Evolutionary conservation across 179 eudicot species (phyloP).

Genomic region (Silene coronaria): DNA sequence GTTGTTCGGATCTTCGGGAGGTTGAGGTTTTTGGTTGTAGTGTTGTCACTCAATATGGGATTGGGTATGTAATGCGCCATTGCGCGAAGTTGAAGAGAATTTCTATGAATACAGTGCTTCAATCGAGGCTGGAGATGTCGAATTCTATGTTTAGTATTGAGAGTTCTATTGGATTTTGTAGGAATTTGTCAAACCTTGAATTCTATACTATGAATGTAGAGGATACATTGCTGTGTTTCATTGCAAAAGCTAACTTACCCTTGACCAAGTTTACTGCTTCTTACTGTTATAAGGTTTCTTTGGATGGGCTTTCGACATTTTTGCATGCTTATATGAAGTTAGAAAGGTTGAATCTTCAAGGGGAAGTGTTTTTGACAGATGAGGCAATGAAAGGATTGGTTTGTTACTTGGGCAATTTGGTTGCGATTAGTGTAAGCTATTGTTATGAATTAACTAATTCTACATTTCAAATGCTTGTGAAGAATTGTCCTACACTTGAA

Average conservation of each 20-base stretch:
- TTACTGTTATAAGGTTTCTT: not conserved
- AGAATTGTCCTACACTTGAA: not conserved
- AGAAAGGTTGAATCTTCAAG: not conserved
- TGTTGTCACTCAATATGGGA: not conserved
- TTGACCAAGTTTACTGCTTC: conserved; percentile 1
- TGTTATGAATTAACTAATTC: not conserved
- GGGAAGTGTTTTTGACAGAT: not conserved
- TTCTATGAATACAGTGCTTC: not conserved
- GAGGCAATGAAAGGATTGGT: not conserved
- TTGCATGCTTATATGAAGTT: not conserved
- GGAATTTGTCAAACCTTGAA: conserved; percentile 7
- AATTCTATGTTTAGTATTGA: not conserved
- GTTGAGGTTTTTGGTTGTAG: not conserved
- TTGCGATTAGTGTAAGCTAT: not conserved
- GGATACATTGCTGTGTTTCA: not conserved
- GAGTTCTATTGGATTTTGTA: not conserved
- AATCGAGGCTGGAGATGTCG: not conserved
- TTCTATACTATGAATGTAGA: not conserved
- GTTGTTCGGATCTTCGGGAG: not conserved
- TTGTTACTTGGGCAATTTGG: not conserved
- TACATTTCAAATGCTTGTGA: not conserved
- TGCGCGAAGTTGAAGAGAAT: not conserved
- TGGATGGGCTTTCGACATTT: not conserved
- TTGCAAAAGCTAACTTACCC: conserved; percentile 10
- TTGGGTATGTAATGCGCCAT: not conserved